Conservation (phyloP, 2,329 filamentous ascomycete species). For the Pseudocercospora fuligena region DNA sequence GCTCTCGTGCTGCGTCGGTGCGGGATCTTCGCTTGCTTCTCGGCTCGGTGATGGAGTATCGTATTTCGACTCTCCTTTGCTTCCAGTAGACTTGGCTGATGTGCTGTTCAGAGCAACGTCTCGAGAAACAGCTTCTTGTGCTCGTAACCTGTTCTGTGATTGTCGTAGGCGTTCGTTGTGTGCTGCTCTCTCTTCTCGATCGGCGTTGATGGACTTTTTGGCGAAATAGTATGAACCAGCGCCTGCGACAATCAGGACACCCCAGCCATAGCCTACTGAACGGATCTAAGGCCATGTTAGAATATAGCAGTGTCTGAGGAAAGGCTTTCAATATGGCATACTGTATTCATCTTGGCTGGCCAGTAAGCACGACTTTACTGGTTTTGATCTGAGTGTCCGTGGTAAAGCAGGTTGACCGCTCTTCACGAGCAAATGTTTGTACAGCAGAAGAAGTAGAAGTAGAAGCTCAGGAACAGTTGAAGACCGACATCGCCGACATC, state of each 20-base stretch:
- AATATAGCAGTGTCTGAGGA: neutral
- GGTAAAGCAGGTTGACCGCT: neutral
- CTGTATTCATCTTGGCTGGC: constrained; percentile 26
- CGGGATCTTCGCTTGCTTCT: constrained; percentile 65
- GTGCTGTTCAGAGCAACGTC: constrained; percentile 19
- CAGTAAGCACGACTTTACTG: neutral
- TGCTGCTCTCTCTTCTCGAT: constrained; percentile 74
- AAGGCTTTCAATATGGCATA: constrained; percentile 20
- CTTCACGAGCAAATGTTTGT: neutral
- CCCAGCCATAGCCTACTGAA: constrained; percentile 77
- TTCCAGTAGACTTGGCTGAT: constrained; percentile 3
- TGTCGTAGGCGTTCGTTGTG: constrained; percentile 66
- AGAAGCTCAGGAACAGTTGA: neutral
- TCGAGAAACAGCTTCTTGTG: constrained; percentile 30
- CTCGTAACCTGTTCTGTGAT: constrained; percentile 31
- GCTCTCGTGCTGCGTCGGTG: constrained; percentile 79
- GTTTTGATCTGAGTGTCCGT: neutral
- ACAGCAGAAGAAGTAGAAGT: neutral
- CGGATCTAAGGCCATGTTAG: constrained; percentile 21
- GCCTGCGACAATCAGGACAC: constrained; percentile 82
- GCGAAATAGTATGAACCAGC: constrained; percentile 94
- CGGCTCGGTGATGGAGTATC: constrained; percentile 30
- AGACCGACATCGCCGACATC: constrained; percentile 2
- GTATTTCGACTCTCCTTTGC: constrained; percentile 20
- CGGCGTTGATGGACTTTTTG: constrained; percentile 90